A percentile compares a stretch with the other conserved stretches of the same genome.
These are phyloP conservation scores for Canavalia ensiformis DNA, from an alignment of 306 rosid species.

Conservation along the genomic window DNA sequence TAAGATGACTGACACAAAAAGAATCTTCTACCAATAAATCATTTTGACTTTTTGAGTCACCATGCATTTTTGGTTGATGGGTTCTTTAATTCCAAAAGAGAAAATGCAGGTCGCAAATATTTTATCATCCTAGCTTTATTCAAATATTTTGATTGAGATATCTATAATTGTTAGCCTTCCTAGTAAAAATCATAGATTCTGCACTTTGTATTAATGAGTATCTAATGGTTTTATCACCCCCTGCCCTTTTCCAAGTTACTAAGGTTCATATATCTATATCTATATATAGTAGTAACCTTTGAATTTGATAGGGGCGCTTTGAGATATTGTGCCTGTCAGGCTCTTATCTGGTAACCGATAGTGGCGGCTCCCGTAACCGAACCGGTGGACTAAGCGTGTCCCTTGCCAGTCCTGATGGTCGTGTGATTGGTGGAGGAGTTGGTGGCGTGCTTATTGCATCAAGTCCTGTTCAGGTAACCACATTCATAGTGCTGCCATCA, in stretches of 20 bases:
- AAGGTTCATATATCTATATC: not conserved
- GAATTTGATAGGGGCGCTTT: constrained; percentile 73
- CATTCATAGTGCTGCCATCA: constrained; percentile 24
- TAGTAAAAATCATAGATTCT: not conserved
- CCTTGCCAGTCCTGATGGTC: constrained; percentile 93
- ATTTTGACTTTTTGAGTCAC: constrained; percentile 16
- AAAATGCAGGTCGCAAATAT: not conserved
- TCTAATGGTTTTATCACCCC: not conserved
- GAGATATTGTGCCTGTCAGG: constrained; percentile 93
- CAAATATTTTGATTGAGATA: not conserved
- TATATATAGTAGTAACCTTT: constrained; percentile 18
- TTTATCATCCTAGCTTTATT: constrained; percentile 1
- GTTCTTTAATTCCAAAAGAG: constrained; percentile 3
- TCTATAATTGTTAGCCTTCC: not conserved
- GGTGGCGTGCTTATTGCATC: constrained; percentile 89
- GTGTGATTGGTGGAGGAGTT: constrained; percentile 84
- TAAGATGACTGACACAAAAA: not conserved
- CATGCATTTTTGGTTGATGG: not conserved
- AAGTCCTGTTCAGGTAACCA: constrained; percentile 83
- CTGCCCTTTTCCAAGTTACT: not conserved
- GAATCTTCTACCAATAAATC: not conserved
- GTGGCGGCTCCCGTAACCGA: constrained; percentile 70
- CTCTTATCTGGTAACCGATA: constrained; percentile 67
- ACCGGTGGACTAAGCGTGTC: constrained; percentile 78
- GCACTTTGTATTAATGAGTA: not conserved